Evolutionary conservation across 2,329 filamentous ascomycete genomes (phyloP), one percentile per base, ranked within the genome.

Genomic region (Hypoxylon sp.): DNA sequence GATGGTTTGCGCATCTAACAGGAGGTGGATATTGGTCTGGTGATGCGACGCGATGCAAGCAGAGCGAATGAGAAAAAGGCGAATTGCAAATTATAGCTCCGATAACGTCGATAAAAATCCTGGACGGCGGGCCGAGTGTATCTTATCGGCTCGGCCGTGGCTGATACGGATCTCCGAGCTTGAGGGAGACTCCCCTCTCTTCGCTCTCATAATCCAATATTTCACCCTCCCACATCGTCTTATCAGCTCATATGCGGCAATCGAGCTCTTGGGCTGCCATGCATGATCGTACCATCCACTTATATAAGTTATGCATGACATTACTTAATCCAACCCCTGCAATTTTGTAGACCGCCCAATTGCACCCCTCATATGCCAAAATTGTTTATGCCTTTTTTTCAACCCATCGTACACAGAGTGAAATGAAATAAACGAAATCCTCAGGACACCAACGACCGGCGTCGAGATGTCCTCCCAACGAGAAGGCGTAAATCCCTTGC

Each of bases 401-500:
- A 11, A 21, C 35, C 6, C 45, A 27, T n/a, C 42, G 18, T 55
- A 17, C 13, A 24, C 37, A 48, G 57, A 52, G 41, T 40, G 15
- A 27, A 57, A 60, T 53, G 35, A 40, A 24, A 45, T 24, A 49
- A 43, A 20, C 29, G 38, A 23, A 24, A 9, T 18, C 27, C 29
- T n/a, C n/a, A n/a, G n/a, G n/a, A n/a, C n/a, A n/a, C n/a, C n/a
- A n/a, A n/a, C 46, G 40, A 50, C 37, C n/a, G 24, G n/a, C 55
- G 43, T 47, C 69, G 67, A 61, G 50, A 83, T 81, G 78, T 74
- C 78, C 63, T 75, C 76, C 48, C 71, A 75, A 60, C 72, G 76
- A 72, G 80, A 85, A 67, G 79, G 77, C 55, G 78, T 81, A 41
- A 87, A 87, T 73, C 84, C 84, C 42, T 74, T 86, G 57, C 77